These are phyloP conservation scores for Ophiostoma sp. DNA, from an alignment of 2,329 filamentous ascomycete species.

Conservation along the genomic window DNA sequence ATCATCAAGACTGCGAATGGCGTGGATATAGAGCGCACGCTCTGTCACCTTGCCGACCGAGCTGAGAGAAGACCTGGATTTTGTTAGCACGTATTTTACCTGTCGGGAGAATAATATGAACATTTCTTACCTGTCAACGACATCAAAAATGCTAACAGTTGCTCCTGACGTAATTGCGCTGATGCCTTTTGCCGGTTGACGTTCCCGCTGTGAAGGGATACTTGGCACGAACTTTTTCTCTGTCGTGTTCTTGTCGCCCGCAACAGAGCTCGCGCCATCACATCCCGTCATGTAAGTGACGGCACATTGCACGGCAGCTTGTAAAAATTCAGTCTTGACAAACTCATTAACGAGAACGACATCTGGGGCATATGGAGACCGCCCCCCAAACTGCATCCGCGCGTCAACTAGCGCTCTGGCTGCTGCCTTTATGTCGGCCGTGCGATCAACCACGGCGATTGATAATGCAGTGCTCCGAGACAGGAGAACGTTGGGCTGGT, in stretches of 20 bases:
- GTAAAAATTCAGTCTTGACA: conserved; percentile 49
- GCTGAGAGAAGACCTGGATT: neutral
- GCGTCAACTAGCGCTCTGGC: conserved; percentile 50
- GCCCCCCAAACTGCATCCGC: conserved; percentile 50
- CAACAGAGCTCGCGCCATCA: neutral
- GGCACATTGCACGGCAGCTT: conserved; percentile 41
- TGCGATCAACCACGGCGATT: conserved; percentile 51
- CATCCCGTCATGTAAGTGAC: conserved; percentile 24
- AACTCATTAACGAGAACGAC: conserved; percentile 61
- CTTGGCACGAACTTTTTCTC: neutral
- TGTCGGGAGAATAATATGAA: neutral
- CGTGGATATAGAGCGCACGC: neutral
- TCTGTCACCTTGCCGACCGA: neutral
- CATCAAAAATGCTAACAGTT: neutral
- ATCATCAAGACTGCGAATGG: conserved; percentile 12
- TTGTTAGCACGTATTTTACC: neutral
- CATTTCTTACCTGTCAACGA: neutral
- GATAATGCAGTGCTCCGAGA: neutral
- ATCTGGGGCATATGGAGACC: conserved; percentile 57
- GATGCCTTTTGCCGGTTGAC: neutral
- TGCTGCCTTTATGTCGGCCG: conserved; percentile 49
- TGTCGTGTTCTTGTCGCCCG: neutral
- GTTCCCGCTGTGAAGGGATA: neutral
- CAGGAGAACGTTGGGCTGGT: neutral
- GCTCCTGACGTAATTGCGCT: neutral